A percentile compares a stretch with the other conserved stretches of the same genome.
These are phyloP conservation scores for Selenicereus undatus DNA, from an alignment of 148 eudicot species.

Conservation along the genomic window DNA sequence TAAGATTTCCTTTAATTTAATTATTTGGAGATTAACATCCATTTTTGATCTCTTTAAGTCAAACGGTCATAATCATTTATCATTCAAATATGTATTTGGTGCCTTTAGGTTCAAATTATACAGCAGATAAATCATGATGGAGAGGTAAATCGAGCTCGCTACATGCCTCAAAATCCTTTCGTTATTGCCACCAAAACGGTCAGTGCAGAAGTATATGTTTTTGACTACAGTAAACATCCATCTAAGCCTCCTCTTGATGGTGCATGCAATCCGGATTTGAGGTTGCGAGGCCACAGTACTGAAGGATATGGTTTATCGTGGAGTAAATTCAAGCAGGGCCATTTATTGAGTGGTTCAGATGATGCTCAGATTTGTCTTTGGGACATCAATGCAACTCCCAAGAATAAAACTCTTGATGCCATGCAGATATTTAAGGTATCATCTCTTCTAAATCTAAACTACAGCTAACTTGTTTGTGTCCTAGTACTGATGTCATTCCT, in stretches of 20 bases:
- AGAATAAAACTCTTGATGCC: conserved; percentile 58
- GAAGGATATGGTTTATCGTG: conserved; percentile 90
- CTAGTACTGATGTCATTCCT: neutral
- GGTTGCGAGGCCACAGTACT: conserved; percentile 78
- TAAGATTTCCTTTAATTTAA: neutral
- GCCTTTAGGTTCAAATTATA: conserved; percentile 71
- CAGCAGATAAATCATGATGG: conserved; percentile 93
- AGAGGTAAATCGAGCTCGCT: conserved; percentile 89
- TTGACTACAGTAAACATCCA: conserved; percentile 88
- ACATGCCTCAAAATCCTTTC: conserved; percentile 89
- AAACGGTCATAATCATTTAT: neutral
- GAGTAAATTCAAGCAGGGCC: conserved; percentile 71
- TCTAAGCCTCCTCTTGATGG: conserved; percentile 82
- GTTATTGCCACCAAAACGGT: conserved; percentile 84
- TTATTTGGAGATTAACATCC: neutral
- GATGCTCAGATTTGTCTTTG: conserved; percentile 82
- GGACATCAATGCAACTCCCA: conserved; percentile 72
- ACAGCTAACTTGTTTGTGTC: neutral
- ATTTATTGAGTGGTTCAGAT: conserved; percentile 74
- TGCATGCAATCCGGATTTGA: conserved; percentile 75
- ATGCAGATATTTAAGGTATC: conserved; percentile 64
- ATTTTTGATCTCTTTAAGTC: neutral
- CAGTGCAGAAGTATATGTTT: conserved; percentile 82
- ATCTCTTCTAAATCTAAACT: neutral
- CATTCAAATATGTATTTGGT: neutral